These are phyloP conservation scores for Fusarium avenaceum DNA, from an alignment of 2,329 filamentous ascomycete genomes.

Conservation along the genomic window DNA sequence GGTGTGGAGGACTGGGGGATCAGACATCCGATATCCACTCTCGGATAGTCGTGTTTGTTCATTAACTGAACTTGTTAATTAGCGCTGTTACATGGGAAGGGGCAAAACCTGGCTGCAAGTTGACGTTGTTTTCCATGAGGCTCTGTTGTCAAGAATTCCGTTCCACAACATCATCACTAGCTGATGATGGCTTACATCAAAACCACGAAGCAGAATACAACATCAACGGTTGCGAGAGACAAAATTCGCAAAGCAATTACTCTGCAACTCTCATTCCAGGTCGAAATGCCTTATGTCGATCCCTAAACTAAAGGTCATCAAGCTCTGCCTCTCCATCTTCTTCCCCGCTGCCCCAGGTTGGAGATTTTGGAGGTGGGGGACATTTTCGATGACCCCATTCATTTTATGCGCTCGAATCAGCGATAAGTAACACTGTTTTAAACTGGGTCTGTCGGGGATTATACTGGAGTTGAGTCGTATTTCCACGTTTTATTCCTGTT, in stretches of 20 bases:
- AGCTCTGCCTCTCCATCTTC: not conserved
- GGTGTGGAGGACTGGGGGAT: slow-evolving; percentile 1
- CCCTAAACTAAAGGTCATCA: not conserved
- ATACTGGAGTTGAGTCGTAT: not conserved
- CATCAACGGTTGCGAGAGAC: no score
- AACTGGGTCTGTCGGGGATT: slow-evolving; percentile 2
- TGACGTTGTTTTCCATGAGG: slow-evolving; percentile 15
- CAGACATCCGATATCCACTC: slow-evolving; percentile 13
- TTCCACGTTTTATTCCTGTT: slow-evolving; percentile 10
- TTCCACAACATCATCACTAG: no score
- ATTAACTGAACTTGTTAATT: slow-evolving; percentile 1
- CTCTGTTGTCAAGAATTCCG: slow-evolving; percentile 1
- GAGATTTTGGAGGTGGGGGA: slow-evolving; percentile 7
- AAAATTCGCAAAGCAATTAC: no score
- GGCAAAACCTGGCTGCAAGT: slow-evolving; percentile 10
- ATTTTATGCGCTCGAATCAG: slow-evolving; percentile 35
- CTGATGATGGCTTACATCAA: no score
- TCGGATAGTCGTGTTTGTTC: slow-evolving; percentile 15
- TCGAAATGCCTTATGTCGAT: not conserved
- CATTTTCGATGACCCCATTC: not conserved
- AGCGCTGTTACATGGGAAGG: not conserved
- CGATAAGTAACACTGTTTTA: accelerated
- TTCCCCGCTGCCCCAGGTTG: slow-evolving; percentile 1
- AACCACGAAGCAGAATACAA: no score
- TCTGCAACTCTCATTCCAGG: no score